Conservation (phyloP, 352 stramenopile species). For the Pythium vanterpoolii region DNA sequence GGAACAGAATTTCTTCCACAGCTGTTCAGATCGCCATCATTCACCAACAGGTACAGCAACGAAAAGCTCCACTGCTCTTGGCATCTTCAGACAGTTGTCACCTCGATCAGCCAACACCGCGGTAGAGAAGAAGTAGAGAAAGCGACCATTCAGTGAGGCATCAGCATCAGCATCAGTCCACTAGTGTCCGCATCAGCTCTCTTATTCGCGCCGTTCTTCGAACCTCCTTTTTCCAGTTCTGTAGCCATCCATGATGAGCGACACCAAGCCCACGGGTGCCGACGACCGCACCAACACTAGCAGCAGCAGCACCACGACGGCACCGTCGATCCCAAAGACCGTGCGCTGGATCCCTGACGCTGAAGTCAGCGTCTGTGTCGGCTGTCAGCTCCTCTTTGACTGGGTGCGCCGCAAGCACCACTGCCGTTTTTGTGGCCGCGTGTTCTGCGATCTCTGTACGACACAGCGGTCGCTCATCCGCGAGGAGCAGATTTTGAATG, state of each 20-base stretch:
- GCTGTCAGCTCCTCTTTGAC: constrained; percentile 83
- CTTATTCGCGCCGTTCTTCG: neutral
- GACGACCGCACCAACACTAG: too few relatives aligned
- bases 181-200: neutral
- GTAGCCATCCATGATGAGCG: constrained; percentile 19
- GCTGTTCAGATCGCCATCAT: neutral
- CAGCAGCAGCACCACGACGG: neutral
- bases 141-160: neutral
- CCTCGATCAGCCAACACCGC: neutral
- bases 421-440: constrained; percentile 65
- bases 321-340: constrained; percentile 38
- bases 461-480: constrained; percentile 65
- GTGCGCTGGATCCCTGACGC: constrained; percentile 83
- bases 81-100: neutral
- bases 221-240: neutral
- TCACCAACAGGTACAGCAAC: neutral
- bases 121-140: neutral
- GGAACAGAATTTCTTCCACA: neutral
- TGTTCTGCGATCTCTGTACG: constrained; percentile 81
- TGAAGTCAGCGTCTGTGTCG: constrained; percentile 73
- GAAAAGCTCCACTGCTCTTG: neutral
- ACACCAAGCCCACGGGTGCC: neutral
- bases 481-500: constrained; percentile 69
- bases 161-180: neutral
- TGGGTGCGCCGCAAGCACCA: constrained; percentile 89